A percentile compares a stretch with the other conserved stretches of the same genome.
Conservation (phyloP, 805 yeast species). For the Saccharomycopsis capsularis region DNA sequence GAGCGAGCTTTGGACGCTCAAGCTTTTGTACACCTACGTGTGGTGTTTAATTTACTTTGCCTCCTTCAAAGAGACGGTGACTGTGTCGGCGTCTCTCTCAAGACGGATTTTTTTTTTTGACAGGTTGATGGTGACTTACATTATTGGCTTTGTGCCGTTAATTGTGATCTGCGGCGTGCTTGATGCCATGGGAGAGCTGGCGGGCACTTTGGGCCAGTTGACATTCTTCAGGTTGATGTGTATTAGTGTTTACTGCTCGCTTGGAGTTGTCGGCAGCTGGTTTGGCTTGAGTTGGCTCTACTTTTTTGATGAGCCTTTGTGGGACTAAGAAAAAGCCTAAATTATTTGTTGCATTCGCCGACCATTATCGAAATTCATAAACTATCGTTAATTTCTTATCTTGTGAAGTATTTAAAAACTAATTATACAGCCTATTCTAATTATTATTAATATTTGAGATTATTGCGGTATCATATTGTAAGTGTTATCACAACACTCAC, state of each 20-base stretch:
- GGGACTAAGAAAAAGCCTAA: too few relatives aligned
- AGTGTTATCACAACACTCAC: too few relatives aligned
- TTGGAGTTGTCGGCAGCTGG: slow-evolving; percentile 86
- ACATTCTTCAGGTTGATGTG: slow-evolving; percentile 77
- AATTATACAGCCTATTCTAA: too few relatives aligned
- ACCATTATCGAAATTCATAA: too few relatives aligned
- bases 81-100: slow-evolving; percentile 33
- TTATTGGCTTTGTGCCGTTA: slow-evolving; percentile 60
- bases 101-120: slow-evolving; percentile 61
- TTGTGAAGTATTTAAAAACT: too few relatives aligned
- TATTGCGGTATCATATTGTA: too few relatives aligned
- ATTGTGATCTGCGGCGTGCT: slow-evolving; percentile 41
- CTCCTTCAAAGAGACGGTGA: slow-evolving; percentile 64
- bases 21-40: slow-evolving; percentile 66
- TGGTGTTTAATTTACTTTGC: slow-evolving; percentile 79
- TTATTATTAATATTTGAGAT: too few relatives aligned
- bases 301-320: slow-evolving; percentile 70
- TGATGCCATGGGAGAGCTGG: slow-evolving; percentile 50
- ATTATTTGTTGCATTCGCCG: too few relatives aligned
- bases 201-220: slow-evolving; percentile 46
- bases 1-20: slow-evolving; percentile 71
- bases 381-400: too few relatives aligned
- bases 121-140: slow-evolving; percentile 58
- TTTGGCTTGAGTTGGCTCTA: slow-evolving; percentile 83
- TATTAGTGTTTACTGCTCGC: slow-evolving; percentile 76